Evolutionary conservation across 164 flowering plant species (phyloP), one percentile per base, ranked within the genome.

Genomic region (Aristolochia contorta): DNA sequence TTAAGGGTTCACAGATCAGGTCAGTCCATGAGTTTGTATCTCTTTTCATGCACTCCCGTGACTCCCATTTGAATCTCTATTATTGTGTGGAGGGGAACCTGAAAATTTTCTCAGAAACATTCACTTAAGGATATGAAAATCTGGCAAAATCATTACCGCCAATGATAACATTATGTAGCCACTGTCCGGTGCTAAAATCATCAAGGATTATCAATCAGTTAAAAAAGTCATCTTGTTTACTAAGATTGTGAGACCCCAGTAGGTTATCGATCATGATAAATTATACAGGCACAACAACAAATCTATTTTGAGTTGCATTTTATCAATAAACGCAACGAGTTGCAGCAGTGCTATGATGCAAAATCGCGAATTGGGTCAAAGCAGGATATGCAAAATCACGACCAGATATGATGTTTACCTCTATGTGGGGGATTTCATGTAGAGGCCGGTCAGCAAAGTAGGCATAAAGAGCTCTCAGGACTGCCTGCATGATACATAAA

Each of bases 51-150:
- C 27, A 93, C 95, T 4, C 99, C 99, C 0, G 89, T 78, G 12
- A 90, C 97, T 46, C 99, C 99, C 99, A 93, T 93, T 67, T 93
- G 92, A 68, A 93, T 93, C 81, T 93, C 99, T 48, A 93, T 85
- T 54, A 93, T 90, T 3, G 99, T 93, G 67, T 93, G 99, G 59
- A 91, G 87, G 4, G 99, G 99, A 60, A 87, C 76, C 99, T 93
- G 84, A 62, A 76, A 74, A 30, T 54, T 25, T 20, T 49, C 1
- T 49, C 53, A 49, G 5, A 18, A 20, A 12, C 20, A 37, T 13
- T 0, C 12, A 27, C 21, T 19, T 19, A 54, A 4, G 22, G 23
- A 27, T 27, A 27, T 5, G 30, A 2, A n/a, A 27, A 27, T 27
- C 30, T 27, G 5, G 30, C 30, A 27, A 27, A 2, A 27, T 27